Base-by-base conservation (phyloP, 2,329 filamentous ascomycete species). In the Sodiomyces alkalinus region DNA sequence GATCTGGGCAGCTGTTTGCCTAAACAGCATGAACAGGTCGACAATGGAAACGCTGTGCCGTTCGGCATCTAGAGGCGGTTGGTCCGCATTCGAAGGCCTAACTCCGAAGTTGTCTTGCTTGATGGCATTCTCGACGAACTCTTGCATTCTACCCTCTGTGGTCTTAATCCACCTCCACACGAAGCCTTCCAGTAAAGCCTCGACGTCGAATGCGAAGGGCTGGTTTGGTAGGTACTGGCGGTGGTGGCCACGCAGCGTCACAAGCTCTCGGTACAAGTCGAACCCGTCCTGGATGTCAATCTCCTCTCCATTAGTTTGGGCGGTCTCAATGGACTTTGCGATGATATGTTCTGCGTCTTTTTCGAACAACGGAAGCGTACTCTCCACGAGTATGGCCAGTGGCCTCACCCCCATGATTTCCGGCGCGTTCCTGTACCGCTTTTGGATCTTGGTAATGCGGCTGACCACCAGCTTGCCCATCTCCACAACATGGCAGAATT, bases 121-220 rank as follows among this genome's bases (percentile, higher is more conserved):
- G 51, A 94, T 78, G 7, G 90, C 86, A 43, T 87, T 73, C 26
- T 92, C 83, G 21, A 96, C 80, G 60, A 90, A 90, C 15, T 74
- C 74, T 35, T 79, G 64, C 44, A 94, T 75, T 45, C 77, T 83
- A 19, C 61, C 60, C 42, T 96, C 85, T 6, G 83, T 85, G 37
- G 74, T 70, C 30, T 69, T 66, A 37, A 98, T 82, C 86, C 86
- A 98, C 33, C 83, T 74, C 86, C 86, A 96, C 5, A 96, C 90
- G 49, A 96, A 98, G 19, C 81, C 78, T 36, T 86, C 80, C 12
- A 98, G 63, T 11, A 92, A 59, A 22, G 75, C 71, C 52, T 98
- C 90, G 23, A 98, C 69, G 39, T 85, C 74, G 49, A 96, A 94
- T 4, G 75, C 76, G 49, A 96, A 98, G 1, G 73, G 69, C 34